Base-by-base conservation (phyloP, 2,329 filamentous ascomycete genomes). In the Diaporthe nobilis region DNA sequence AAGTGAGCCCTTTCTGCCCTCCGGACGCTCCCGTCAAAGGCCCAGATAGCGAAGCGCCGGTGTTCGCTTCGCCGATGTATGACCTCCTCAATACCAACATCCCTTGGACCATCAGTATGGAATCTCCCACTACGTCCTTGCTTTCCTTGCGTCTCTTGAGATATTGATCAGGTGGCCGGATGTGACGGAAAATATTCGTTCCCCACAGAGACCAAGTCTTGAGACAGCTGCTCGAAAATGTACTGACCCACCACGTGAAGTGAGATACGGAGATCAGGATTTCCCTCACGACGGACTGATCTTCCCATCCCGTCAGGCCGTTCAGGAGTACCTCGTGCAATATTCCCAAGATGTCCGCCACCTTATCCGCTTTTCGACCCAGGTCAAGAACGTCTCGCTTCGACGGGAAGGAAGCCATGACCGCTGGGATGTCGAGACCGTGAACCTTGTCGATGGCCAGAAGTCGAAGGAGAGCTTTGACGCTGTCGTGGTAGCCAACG, bases 51-150 rank as follows among this genome's bases (percentile, higher is more conserved):
- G 67, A 77, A 12, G 81, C 89, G 1, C 90, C 93, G 8, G 83
- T 92, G 3, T 98, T 96, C 80, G 88, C 94, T n/a, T 95, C 94
- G 25, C 94, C 96, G 4, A 91, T 98, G 84, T 98, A 98, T 83
- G 91, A 95, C 65, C 86, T 89, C 34, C 86, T 98, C 22, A 93
- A 98, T 81, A 95, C 96, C 31, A 98, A 98, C 82, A 95, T 98
- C 65, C 94, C 95, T 0, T 91, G 93, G 76, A 87, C 88, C 0
- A 82, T 98, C 71, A 98, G 65, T 70, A 70, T 70, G 65, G 65
- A 55, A 55, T 42, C 17, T 55, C n/a, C 65, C 49, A 13, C 4
- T 22, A 13, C n/a, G n/a, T 42, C n/a, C 49, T 42, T 70, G 49
- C 6, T 70, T 55, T 31, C 34, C n/a, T 55, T 55, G 15, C 17